Conservation (phyloP, 345 rosid species). For the Erysimum cheiranthoides region DNA sequence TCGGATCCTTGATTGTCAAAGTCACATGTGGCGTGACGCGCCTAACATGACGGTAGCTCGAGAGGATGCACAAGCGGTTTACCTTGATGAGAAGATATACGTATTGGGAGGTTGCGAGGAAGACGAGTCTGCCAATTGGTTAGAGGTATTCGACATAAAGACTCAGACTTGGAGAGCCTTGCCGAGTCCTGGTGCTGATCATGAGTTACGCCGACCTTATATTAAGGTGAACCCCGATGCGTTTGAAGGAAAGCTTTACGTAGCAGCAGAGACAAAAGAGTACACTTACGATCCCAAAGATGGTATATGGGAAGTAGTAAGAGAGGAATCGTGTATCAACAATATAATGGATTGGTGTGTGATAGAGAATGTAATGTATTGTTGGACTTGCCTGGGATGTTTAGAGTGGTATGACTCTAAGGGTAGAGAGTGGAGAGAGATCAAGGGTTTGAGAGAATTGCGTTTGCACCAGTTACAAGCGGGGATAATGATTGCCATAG, state of each 20-base stretch:
- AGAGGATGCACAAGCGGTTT: fast-evolving
- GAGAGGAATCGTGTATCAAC: neutral
- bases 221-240: neutral
- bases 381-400: neutral
- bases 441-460: neutral
- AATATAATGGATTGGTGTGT: neutral
- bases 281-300: neutral
- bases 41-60: neutral
- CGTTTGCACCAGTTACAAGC: too few relatives aligned
- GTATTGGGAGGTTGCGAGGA: neutral
- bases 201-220: neutral
- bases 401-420: neutral
- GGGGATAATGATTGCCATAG: too few relatives aligned
- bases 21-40: neutral
- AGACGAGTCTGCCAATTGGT: neutral
- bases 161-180: neutral
- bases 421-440: neutral
- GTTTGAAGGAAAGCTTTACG: neutral
- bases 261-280: neutral
- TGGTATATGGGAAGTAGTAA: neutral
- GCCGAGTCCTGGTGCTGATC: neutral
- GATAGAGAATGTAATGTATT: neutral
- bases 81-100: neutral
- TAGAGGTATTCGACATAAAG: neutral
- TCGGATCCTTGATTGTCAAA: slow-evolving; percentile 1